phyloP scores from a whole-genome alignment of 352 stramenopile species.

The Peronosclerospora sorghi region DNA sequence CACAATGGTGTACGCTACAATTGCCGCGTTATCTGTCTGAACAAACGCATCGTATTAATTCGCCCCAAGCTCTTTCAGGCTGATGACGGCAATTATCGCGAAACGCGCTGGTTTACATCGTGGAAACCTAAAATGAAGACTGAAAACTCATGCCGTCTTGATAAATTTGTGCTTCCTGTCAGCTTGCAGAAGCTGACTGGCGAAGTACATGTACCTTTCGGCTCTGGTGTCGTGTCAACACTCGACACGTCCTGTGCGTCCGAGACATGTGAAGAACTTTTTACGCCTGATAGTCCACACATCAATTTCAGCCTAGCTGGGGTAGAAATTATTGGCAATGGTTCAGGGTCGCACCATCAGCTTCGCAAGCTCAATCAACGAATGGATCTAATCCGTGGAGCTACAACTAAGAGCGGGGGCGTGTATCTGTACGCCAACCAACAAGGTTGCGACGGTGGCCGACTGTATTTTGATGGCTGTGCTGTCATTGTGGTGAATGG shows the following conservation, averaged over 20 bases:
- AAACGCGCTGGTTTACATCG: constrained; percentile 89
- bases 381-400: constrained; percentile 86
- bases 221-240: constrained; percentile 63
- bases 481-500: constrained; percentile 96
- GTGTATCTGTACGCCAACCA: constrained; percentile 98
- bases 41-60: constrained; percentile 92
- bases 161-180: constrained; percentile 69
- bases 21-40: constrained; percentile 91
- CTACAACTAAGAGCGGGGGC: constrained; percentile 92
- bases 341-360: constrained; percentile 95
- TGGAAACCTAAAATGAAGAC: constrained; percentile 44
- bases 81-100: constrained; percentile 97
- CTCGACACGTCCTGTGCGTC: constrained; percentile 85
- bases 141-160: constrained; percentile 29
- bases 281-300: constrained; percentile 91
- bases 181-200: constrained; percentile 79
- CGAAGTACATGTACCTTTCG: constrained; percentile 71
- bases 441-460: constrained; percentile 93
- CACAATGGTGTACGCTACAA: constrained; percentile 96
- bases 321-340: constrained; percentile 97
- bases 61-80: constrained; percentile 90
- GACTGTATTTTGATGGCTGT: constrained; percentile 96
- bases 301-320: constrained; percentile 90
- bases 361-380: constrained; percentile 90
- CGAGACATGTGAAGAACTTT: constrained; percentile 98